Evolutionary conservation across 1,139 yeast genomes (phyloP).

Genomic region (Debaryomycetaceae sp.): DNA sequence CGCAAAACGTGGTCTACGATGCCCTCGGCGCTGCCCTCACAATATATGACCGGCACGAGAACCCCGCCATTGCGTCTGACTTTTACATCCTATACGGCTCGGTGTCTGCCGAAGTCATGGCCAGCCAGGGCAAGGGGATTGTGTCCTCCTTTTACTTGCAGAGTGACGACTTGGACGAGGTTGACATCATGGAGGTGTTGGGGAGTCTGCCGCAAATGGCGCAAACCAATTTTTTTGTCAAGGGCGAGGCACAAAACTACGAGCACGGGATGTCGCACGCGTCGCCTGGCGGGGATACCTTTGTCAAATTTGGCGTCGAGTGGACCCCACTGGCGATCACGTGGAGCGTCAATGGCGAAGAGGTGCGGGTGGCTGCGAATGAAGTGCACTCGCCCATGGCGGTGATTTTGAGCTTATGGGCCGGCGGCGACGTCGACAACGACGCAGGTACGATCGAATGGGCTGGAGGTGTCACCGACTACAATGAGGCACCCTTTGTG

Average conservation of each 20-base stretch:
- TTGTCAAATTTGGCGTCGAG: constrained; percentile 29
- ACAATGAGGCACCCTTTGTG: constrained; percentile 28
- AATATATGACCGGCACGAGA: constrained; percentile 27
- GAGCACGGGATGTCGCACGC: constrained; percentile 37
- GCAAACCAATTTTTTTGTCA: constrained; percentile 42
- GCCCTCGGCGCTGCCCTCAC: constrained; percentile 16
- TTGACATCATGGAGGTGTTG: constrained; percentile 42
- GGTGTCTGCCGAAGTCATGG: constrained; percentile 36
- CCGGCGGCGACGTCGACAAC: constrained; percentile 36
- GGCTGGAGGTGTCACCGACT: constrained; percentile 41
- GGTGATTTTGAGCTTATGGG: constrained; percentile 38
- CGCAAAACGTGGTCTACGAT: constrained; percentile 10
- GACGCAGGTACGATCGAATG: constrained; percentile 35
- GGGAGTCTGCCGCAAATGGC: constrained; percentile 33
- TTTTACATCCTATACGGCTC: constrained; percentile 39
- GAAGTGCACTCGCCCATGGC: constrained; percentile 39
- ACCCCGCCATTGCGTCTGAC: constrained; percentile 34
- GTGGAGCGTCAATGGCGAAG: constrained; percentile 30
- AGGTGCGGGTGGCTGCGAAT: constrained; percentile 20
- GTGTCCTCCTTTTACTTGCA: constrained; percentile 42
- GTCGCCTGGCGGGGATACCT: constrained; percentile 14
- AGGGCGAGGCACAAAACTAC: constrained; percentile 40
- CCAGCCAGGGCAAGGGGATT: constrained; percentile 39
- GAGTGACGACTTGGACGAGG: constrained; percentile 45
- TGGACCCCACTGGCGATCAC: constrained; percentile 33